phyloP scores from a whole-genome alignment of 2,329 filamentous ascomycete species.

The Talaromyces sp. region DNA sequence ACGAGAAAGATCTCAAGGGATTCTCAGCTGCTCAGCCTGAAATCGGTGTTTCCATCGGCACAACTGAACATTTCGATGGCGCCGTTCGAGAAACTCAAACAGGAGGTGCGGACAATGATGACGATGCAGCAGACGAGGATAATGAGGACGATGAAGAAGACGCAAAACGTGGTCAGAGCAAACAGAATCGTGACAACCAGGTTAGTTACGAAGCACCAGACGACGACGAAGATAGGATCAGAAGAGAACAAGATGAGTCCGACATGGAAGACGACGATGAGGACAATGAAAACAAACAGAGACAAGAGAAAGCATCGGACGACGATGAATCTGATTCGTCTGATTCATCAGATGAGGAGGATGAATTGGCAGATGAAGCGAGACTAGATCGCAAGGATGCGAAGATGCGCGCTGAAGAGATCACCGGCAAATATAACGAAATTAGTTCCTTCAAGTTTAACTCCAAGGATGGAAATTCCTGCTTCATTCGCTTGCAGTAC shows the following conservation, averaged over 20 bases:
- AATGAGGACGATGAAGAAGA: constrained; percentile 75
- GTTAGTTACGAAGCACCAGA: constrained; percentile 90
- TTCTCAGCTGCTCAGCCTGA: constrained; percentile 69
- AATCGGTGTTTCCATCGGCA: constrained; percentile 61
- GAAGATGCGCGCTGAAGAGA: constrained; percentile 56
- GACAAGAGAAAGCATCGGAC: constrained; percentile 27
- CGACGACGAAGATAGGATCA: constrained; percentile 77
- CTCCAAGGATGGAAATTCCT: constrained; percentile 65
- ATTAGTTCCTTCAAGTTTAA: constrained; percentile 77
- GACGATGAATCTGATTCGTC: constrained; percentile 18
- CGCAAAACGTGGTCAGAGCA: constrained; percentile 55
- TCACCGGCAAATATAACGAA: constrained; percentile 60
- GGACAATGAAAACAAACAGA: not conserved
- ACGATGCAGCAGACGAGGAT: constrained; percentile 59
- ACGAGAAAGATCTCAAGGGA: constrained; percentile 51
- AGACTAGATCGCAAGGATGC: constrained; percentile 39
- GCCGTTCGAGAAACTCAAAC: constrained; percentile 44
- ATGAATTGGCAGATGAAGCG: constrained; percentile 42
- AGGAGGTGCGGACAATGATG: constrained; percentile 55
- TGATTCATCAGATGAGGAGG: constrained; percentile 44
- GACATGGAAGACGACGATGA: constrained; percentile 45
- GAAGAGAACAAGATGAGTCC: constrained; percentile 58
- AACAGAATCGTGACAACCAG: constrained; percentile 69
- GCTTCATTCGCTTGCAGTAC: constrained; percentile 78
- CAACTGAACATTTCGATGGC: constrained; percentile 43